Conservation (phyloP, 352 stramenopile species). For the Pythium chondricola region DNA sequence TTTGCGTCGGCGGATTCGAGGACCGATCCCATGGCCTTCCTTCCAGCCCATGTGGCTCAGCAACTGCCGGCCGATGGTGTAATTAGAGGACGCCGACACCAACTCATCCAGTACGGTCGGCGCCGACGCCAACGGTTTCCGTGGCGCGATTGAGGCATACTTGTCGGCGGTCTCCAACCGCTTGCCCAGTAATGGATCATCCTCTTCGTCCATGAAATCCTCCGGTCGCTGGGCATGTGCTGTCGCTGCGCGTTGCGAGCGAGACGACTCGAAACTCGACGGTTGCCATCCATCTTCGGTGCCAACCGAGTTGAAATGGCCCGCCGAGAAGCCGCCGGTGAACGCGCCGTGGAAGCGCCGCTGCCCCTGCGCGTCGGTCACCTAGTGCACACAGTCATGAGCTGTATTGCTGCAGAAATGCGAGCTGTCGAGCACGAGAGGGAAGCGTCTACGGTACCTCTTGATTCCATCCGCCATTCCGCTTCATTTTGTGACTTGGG, state of each 20-base stretch:
- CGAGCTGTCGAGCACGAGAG: background rate
- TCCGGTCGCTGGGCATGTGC: conserved; percentile 57
- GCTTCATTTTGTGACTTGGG: conserved; percentile 33
- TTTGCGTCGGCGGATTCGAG: conserved; percentile 47
- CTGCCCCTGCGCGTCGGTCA: conserved; percentile 64
- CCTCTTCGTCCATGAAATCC: conserved; percentile 94
- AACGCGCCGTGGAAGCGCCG: conserved; percentile 92
- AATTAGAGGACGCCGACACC: conserved; percentile 45
- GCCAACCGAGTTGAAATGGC: conserved; percentile 93
- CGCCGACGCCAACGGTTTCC: conserved; percentile 14
- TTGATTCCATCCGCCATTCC: conserved; percentile 39
- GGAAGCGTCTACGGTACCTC: conserved; percentile 26
- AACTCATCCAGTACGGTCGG: conserved; percentile 57
- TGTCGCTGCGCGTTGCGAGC: conserved; percentile 22
- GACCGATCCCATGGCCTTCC: conserved; percentile 84
- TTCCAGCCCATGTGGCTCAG: conserved; percentile 90
- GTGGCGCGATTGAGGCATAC: conserved; percentile 52
- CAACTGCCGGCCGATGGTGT: conserved; percentile 80
- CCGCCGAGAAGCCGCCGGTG: conserved; percentile 90
- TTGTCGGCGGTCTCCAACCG: conserved; percentile 59
- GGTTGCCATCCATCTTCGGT: conserved; percentile 87
- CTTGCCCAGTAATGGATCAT: conserved; percentile 84
- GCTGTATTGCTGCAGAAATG: background rate
- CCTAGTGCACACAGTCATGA: conserved; percentile 18
- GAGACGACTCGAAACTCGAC: conserved; percentile 76